Percentiles rank a stretch among this genome's conserved stretches.
Evolutionary conservation across 116 monocot genomes (phyloP).

Genomic region (Trichopus zeylanicus): DNA sequence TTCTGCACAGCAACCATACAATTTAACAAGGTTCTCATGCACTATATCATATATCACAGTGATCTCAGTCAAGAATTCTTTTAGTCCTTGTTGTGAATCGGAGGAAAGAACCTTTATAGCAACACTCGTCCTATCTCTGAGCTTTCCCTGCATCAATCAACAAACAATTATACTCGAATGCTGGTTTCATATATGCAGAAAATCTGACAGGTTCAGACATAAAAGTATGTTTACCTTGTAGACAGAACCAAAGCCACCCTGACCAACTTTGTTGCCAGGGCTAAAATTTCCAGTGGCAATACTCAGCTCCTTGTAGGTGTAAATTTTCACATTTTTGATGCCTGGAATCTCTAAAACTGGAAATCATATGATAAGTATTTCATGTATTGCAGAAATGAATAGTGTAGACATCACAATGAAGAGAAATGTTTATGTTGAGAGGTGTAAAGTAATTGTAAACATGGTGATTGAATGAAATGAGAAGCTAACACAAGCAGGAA

Average conservation of each 20-base stretch:
- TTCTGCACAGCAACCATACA: slow-evolving; percentile 73
- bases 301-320: slow-evolving; percentile 52
- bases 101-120: slow-evolving; percentile 67
- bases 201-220: not conserved
- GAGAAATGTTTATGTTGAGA: too few species aligned
- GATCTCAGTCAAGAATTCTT: slow-evolving; percentile 65
- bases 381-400: too few species aligned
- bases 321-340: slow-evolving; percentile 23
- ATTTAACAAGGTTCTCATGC: slow-evolving; percentile 69
- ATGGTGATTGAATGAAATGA: too few species aligned
- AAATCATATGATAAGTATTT: too few species aligned
- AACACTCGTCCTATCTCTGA: slow-evolving; percentile 50
- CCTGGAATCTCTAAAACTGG: slow-evolving; percentile 21
- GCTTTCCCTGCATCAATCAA: slow-evolving; percentile 39
- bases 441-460: too few species aligned
- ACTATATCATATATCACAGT: slow-evolving; percentile 40
- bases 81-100: slow-evolving; percentile 58
- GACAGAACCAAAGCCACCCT: slow-evolving; percentile 77
- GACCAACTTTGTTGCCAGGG: slow-evolving; percentile 45
- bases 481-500: too few species aligned
- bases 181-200: not conserved
- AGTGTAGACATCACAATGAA: too few species aligned
- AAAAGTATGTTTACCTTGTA: slow-evolving; percentile 42
- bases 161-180: not conserved
- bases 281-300: slow-evolving; percentile 58